These are phyloP conservation scores for Ministeria vibrans DNA, from an alignment of 78 protist species.

Conservation along the genomic window DNA sequence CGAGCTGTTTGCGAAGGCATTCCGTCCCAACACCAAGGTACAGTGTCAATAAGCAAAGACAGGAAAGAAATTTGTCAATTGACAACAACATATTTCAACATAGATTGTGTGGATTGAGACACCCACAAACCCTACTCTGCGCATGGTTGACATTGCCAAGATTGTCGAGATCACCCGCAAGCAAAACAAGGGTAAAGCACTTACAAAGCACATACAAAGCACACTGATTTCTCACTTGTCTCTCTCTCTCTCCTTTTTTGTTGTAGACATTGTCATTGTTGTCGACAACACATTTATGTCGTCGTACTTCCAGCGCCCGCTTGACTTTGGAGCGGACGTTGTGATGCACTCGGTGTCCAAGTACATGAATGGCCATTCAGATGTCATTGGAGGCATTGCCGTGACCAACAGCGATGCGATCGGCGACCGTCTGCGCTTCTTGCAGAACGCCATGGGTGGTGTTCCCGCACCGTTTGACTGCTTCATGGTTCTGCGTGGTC, in stretches of 20 bases:
- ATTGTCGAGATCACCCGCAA: not conserved
- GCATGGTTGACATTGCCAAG: conserved; percentile 23
- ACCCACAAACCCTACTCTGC: conserved; percentile 58
- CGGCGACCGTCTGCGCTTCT: conserved; percentile 13
- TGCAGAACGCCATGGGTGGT: conserved; percentile 63
- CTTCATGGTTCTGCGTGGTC: conserved; percentile 30
- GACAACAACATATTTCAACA: not conserved
- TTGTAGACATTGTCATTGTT: not conserved
- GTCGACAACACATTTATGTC: conserved; percentile 54
- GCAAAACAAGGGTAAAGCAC: no score
- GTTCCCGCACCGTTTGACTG: conserved; percentile 44
- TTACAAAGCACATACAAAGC: not conserved
- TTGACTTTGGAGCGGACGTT: conserved; percentile 66
- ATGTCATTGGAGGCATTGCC: conserved; percentile 23
- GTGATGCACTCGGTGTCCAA: conserved; percentile 63
- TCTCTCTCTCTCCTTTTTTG: no score
- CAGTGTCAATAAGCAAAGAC: not conserved
- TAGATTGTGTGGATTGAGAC: conserved; percentile 54
- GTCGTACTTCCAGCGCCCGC: conserved; percentile 40
- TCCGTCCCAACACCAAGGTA: conserved; percentile 25
- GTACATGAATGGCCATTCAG: conserved; percentile 57
- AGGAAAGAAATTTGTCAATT: not conserved
- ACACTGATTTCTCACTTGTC: not conserved
- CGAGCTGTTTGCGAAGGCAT: not conserved
- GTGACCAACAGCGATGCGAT: not conserved